Evolutionary conservation across 2,329 filamentous ascomycete genomes (phyloP).

Genomic region (Stagonosporopsis tanaceti): DNA sequence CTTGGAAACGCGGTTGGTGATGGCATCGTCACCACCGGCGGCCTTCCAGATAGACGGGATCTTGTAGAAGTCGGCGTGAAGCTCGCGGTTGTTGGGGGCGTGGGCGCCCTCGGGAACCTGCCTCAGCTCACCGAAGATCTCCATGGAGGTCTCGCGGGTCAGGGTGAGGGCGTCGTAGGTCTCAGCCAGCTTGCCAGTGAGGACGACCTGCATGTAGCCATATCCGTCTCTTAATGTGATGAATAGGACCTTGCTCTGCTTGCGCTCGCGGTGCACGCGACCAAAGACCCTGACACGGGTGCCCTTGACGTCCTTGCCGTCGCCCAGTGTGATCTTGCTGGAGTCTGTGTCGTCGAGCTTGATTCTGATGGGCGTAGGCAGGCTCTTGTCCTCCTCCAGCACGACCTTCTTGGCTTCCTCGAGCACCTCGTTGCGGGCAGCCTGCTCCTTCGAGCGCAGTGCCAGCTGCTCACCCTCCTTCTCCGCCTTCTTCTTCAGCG

Average conservation of each 20-base stretch:
- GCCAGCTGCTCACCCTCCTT: constrained; percentile 78
- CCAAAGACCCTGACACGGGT: constrained; percentile 82
- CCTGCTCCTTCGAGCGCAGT: constrained; percentile 75
- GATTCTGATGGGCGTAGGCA: constrained; percentile 79
- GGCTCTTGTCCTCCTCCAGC: constrained; percentile 71
- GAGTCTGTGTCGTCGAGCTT: constrained; percentile 74
- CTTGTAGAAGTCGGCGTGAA: constrained; percentile 89
- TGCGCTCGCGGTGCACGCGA: constrained; percentile 80
- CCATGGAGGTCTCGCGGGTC: constrained; percentile 85
- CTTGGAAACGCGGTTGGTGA: constrained; percentile 80
- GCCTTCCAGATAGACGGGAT: constrained; percentile 73
- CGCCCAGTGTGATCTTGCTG: constrained; percentile 63
- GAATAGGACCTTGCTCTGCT: constrained; percentile 86
- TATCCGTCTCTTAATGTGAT: constrained; percentile 87
- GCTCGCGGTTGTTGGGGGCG: constrained; percentile 83
- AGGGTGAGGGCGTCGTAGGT: constrained; percentile 91
- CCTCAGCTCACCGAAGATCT: constrained; percentile 83
- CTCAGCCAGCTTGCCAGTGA: constrained; percentile 82
- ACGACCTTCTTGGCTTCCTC: constrained; percentile 85
- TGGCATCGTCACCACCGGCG: constrained; percentile 86
- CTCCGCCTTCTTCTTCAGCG: constrained; percentile 82
- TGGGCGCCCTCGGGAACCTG: constrained; percentile 79
- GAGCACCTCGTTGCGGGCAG: constrained; percentile 73
- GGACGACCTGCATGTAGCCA: constrained; percentile 83
- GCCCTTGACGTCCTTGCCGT: constrained; percentile 65